phyloP scores from a whole-genome alignment of 805 yeast genomes.

The Kluyveromyces dobzhanskii region DNA sequence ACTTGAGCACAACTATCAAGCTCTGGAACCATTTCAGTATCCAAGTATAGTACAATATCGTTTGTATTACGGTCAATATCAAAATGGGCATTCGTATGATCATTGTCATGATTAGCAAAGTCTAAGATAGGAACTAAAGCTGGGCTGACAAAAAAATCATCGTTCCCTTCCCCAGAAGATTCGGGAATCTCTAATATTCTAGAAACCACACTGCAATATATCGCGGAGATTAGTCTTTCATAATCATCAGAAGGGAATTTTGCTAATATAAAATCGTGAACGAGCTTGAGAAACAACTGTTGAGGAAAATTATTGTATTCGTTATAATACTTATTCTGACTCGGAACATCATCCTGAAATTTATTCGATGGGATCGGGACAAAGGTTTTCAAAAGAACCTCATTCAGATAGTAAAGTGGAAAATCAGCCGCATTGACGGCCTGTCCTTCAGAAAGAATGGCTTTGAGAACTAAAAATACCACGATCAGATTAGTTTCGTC shows the following conservation, averaged over 20 bases:
- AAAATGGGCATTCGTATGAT: conserved; percentile 43
- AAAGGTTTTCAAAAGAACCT: conserved; percentile 14
- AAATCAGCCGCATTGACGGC: conserved; percentile 14
- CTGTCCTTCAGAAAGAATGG: conserved; percentile 7
- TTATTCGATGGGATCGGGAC: conserved; percentile 4
- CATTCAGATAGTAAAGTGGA: conserved; percentile 13
- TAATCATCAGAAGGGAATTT: conserved; percentile 1
- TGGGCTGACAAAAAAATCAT: conserved; percentile 40
- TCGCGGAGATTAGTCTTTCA: conserved; percentile 9
- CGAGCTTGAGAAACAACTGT: neutral
- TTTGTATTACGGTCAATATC: conserved; percentile 43
- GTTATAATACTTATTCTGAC: neutral
- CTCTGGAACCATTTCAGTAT: no score
- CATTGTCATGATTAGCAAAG: conserved; percentile 53
- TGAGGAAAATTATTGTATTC: conserved; percentile 3
- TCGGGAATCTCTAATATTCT: conserved; percentile 60
- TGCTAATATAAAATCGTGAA: conserved; percentile 1
- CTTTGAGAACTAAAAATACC: conserved; percentile 14
- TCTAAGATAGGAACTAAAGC: conserved; percentile 61
- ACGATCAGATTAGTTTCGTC: conserved; percentile 18
- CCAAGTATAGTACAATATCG: conserved; percentile 36
- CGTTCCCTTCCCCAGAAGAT: conserved; percentile 18
- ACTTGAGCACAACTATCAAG: no score
- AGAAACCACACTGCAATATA: conserved; percentile 44
- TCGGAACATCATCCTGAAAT: conserved; percentile 1